These are phyloP conservation scores for Fusarium metavorans DNA, from an alignment of 2,329 filamentous ascomycete genomes.

Conservation along the genomic window DNA sequence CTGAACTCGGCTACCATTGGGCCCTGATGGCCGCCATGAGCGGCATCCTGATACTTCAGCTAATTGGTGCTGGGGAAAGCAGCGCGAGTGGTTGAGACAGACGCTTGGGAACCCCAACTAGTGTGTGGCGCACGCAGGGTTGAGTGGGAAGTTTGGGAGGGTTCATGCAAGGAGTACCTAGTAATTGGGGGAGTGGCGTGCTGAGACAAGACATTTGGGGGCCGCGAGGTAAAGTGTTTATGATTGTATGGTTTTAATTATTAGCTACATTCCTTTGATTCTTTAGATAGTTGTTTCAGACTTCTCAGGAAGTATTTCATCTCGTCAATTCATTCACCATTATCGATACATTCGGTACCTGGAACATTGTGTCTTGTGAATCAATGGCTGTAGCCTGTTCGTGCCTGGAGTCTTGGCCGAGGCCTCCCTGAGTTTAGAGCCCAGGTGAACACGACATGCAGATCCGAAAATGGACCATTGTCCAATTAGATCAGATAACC, in stretches of 20 bases:
- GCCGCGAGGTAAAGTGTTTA: not conserved
- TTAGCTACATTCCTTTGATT: not conserved
- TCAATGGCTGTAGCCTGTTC: not conserved
- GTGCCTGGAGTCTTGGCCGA: not conserved
- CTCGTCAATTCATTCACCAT: not conserved
- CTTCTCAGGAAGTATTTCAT: not conserved
- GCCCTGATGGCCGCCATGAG: constrained; percentile 26
- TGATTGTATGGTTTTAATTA: not conserved
- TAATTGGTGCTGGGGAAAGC: not conserved
- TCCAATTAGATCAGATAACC: not conserved
- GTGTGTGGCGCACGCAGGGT: not conserved
- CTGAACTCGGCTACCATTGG: constrained; percentile 31
- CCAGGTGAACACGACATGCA: not conserved
- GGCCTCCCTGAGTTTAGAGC: not conserved
- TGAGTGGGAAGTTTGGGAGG: not conserved
- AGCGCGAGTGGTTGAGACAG: not conserved
- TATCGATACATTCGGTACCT: not conserved
- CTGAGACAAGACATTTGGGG: not conserved
- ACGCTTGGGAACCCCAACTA: not conserved
- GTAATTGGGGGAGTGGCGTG: not conserved
- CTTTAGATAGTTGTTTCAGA: not conserved
- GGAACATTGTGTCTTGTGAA: not conserved
- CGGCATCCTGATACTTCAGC: constrained; percentile 12
- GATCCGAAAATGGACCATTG: not conserved
- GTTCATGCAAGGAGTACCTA: not conserved